Conservation (phyloP, 2,329 filamentous ascomycete genomes). For the Diplodia intermedia region DNA sequence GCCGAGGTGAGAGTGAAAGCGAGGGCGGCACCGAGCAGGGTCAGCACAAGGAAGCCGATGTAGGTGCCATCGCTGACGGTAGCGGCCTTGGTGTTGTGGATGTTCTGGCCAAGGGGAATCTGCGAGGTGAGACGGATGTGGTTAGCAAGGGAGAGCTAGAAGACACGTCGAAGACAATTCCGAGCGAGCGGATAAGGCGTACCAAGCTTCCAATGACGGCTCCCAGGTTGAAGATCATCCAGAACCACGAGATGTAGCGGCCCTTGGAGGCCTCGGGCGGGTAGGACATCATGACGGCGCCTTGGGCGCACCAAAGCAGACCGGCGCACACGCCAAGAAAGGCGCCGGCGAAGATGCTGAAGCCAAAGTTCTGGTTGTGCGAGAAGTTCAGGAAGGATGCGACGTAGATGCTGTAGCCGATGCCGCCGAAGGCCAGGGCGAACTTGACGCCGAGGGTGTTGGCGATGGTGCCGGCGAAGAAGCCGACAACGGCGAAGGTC, state of each 20-base stretch:
- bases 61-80: slow-evolving; percentile 81
- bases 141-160: slow-evolving; percentile 29
- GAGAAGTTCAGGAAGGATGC: slow-evolving; percentile 74
- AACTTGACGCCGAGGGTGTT: slow-evolving; percentile 75
- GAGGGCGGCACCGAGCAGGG: slow-evolving; percentile 72
- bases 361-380: slow-evolving; percentile 71
- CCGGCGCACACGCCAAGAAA: slow-evolving; percentile 80
- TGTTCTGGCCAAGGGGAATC: slow-evolving; percentile 77
- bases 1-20: slow-evolving; percentile 75
- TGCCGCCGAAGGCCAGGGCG: slow-evolving; percentile 73
- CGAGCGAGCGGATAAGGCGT: slow-evolving; percentile 43
- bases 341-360: slow-evolving; percentile 77
- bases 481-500: slow-evolving; percentile 71
- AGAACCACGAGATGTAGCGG: slow-evolving; percentile 88
- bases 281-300: slow-evolving; percentile 89
- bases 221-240: slow-evolving; percentile 94
- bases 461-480: slow-evolving; percentile 74
- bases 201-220: slow-evolving; percentile 82
- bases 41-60: slow-evolving; percentile 85
- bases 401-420: slow-evolving; percentile 79
- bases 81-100: slow-evolving; percentile 60
- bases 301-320: slow-evolving; percentile 82
- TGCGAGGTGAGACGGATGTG: slow-evolving; percentile 38
- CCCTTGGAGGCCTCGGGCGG: slow-evolving; percentile 82
- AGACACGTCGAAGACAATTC: slow-evolving; percentile 40